Evolutionary conservation across 2,329 filamentous ascomycete species (phyloP).

Genomic region (Hortaea werneckii): DNA sequence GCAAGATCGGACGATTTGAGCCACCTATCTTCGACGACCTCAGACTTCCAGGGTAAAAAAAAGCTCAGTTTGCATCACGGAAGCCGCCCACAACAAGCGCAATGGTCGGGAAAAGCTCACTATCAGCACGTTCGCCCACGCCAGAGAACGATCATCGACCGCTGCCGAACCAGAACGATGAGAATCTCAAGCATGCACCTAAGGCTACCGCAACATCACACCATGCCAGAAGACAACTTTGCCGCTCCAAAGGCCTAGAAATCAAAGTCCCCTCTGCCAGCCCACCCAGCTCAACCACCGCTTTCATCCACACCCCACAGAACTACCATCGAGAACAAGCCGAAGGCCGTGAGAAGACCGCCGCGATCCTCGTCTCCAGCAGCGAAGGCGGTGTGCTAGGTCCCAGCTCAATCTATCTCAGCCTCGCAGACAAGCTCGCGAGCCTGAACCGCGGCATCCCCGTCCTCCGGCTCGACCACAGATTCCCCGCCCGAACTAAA

Average conservation of each 20-base stretch:
- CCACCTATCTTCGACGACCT: too few species aligned
- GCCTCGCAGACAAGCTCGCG: constrained; percentile 32
- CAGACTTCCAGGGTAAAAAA: too few species aligned
- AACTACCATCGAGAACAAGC: neutral
- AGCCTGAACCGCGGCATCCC: constrained; percentile 28
- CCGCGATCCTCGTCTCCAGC: constrained; percentile 31
- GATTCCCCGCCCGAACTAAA: constrained; percentile 25
- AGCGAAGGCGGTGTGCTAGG: constrained; percentile 32
- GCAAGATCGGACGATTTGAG: too few species aligned
- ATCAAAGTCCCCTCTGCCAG: neutral
- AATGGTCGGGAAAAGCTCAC: too few species aligned
- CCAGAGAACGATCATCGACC: too few species aligned
- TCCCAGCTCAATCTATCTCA: constrained; percentile 32
- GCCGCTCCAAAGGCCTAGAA: neutral
- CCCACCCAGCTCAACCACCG: neutral
- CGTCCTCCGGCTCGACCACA: constrained; percentile 33
- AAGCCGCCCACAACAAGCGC: too few species aligned
- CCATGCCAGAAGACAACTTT: neutral
- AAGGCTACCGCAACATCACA: too few species aligned
- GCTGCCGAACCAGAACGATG: too few species aligned
- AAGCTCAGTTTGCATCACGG: too few species aligned
- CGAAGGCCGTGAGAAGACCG: constrained; percentile 20
- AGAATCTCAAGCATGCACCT: too few species aligned
- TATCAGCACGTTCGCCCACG: too few species aligned
- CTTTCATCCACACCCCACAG: neutral